Base-by-base conservation (phyloP, 257 asterid species). In the Lycium ferocissimum region DNA sequence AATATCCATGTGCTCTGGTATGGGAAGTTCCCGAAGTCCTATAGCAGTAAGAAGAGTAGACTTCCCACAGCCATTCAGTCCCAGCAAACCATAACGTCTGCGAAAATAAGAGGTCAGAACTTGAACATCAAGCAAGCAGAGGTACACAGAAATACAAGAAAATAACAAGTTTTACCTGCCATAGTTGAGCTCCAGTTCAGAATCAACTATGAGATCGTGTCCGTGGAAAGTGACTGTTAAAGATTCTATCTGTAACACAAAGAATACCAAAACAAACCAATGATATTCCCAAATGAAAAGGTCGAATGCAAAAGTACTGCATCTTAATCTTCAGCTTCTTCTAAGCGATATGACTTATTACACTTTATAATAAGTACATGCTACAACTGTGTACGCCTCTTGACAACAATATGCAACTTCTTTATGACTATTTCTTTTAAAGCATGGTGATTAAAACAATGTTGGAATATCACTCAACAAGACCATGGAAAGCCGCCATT, bases 171-270 rank as follows among this genome's bases (percentile, higher is more conserved):
- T 88, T 40, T 88, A 93, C 96, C 97, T 88, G 78, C 97, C 97
- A 73, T 91, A 93, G 87, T 93, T 93, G 79, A 93, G 96, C 85
- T 93, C 96, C 86, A 93, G 88, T 65, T 91, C 96, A 72, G 97
- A 86, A 87, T 92, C 97, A 83, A 92, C 96, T 10, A 93, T 90
- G 13, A 93, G 92, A 84, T 93, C 97, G 75, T 93, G 97, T 3
- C 97, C 97, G 66, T 93, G 97, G 88, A 92, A 93, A 59, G 97
- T 93, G 84, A 93, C 92, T 2, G 97, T 91, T 45, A 93, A 94
- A 80, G 97, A 93, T 73, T 93, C 96, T 83, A 93, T 93, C 96
- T 93, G 91, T 86, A 79, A 15, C 54, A 38, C 40, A 62, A 20
- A 62, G 17, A 6, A 14, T 17, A 59, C 45, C 59, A 20, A 81